These are phyloP conservation scores for Radiomyces spectabilis DNA, from an alignment of 192 early-diverging fungal genomes.

Conservation along the genomic window DNA sequence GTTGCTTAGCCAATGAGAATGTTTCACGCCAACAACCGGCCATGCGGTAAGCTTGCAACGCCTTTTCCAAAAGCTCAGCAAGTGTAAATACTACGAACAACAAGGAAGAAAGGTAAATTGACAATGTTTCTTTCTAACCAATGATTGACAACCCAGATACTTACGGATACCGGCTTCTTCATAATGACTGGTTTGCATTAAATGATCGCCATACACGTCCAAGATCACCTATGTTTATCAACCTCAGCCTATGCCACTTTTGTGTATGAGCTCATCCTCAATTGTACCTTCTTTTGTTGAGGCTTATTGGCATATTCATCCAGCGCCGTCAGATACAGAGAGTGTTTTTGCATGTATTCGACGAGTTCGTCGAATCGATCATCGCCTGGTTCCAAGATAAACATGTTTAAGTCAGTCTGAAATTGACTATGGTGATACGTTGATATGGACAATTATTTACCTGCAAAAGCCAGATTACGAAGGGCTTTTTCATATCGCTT, in stretches of 20 bases:
- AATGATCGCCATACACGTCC: constrained; percentile 55
- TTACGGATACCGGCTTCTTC: constrained; percentile 59
- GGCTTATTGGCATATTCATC: constrained; percentile 39
- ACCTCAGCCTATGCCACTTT: no score
- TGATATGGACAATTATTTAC: no score
- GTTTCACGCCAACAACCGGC: constrained; percentile 60
- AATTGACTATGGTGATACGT: no score
- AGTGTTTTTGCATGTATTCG: constrained; percentile 56
- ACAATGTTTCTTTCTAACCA: no score
- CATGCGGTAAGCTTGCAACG: constrained; percentile 49
- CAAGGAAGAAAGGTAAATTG: constrained; percentile 5
- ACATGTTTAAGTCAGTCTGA: no score
- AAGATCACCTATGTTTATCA: constrained; percentile 29
- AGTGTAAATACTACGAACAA: constrained; percentile 39
- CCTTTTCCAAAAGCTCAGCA: constrained; percentile 50
- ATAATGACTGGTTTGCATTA: constrained; percentile 46
- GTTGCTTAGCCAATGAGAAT: constrained; percentile 52
- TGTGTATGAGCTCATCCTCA: no score
- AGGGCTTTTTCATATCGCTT: constrained; percentile 61
- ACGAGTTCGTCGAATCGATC: constrained; percentile 50
- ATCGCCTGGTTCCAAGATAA: no score
- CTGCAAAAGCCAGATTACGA: constrained; percentile 52
- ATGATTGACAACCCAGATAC: neutral
- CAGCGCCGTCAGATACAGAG: constrained; percentile 56
- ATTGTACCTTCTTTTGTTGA: constrained; percentile 35